These are phyloP conservation scores for Aureoboletus auriporus DNA, from an alignment of 768 basidiomycete genomes.

Conservation along the genomic window DNA sequence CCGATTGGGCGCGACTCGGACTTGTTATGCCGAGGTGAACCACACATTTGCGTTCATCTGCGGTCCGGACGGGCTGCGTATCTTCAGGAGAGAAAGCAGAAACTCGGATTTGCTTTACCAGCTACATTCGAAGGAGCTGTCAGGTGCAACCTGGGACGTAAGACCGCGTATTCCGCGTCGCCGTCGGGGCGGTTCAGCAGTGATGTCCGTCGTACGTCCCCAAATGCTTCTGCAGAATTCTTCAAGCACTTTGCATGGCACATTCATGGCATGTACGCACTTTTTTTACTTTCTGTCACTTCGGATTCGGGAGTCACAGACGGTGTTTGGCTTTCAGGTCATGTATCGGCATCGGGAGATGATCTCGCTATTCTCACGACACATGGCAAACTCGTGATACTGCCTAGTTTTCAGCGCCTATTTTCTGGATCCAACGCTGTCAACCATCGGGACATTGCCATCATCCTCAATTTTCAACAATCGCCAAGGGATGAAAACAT, in stretches of 20 bases:
- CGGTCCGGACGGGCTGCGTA: conserved; percentile 41
- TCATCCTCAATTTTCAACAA: conserved; percentile 23
- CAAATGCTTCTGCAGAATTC: conserved; percentile 16
- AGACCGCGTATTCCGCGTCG: conserved; percentile 6
- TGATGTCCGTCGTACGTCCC: conserved; percentile 12
- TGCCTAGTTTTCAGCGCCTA: conserved; percentile 26
- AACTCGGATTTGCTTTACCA: conserved; percentile 35
- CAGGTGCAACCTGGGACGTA: conserved; percentile 36
- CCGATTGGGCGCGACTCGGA: conserved; percentile 28
- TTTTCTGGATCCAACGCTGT: conserved; percentile 19
- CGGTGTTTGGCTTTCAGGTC: conserved; percentile 22
- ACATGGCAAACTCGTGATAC: conserved; percentile 23
- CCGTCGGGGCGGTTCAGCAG: not conserved
- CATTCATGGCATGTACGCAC: conserved; percentile 27
- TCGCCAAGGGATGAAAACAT: conserved; percentile 8
- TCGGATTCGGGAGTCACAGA: not conserved
- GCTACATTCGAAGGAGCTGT: conserved; percentile 32
- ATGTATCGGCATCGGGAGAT: conserved; percentile 47
- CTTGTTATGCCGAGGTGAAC: conserved; percentile 66
- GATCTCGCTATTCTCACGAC: conserved; percentile 27
- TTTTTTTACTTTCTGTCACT: not conserved
- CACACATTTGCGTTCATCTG: conserved; percentile 58
- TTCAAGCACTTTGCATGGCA: not conserved
- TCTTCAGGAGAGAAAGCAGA: conserved; percentile 50
- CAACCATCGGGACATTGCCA: conserved; percentile 31